A percentile compares a stretch with the other conserved stretches of the same genome.
These are phyloP conservation scores for Bacterosira constricta DNA, from an alignment of 108 stramenopile species.

Conservation along the genomic window DNA sequence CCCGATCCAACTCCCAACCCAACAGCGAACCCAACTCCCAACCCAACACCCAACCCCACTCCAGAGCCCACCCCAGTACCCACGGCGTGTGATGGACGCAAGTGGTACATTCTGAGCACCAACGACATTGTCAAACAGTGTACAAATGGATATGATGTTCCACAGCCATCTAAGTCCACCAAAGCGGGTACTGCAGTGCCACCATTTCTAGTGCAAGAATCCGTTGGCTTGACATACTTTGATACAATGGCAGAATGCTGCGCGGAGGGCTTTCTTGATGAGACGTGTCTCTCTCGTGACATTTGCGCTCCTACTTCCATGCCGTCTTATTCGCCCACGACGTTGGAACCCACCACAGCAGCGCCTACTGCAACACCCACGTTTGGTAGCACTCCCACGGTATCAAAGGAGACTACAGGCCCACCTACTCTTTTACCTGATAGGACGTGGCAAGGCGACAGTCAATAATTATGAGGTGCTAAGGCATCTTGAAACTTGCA, in stretches of 20 bases:
- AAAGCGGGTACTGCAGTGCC: no score
- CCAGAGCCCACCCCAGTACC: background rate
- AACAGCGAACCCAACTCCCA: background rate
- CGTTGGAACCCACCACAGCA: background rate
- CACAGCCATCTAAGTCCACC: no score
- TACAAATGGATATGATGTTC: slow-evolving; percentile 7
- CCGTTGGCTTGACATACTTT: background rate
- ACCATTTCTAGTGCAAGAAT: no score
- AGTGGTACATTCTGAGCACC: slow-evolving; percentile 4
- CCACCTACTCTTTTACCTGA: background rate
- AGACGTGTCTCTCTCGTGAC: background rate
- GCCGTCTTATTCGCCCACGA: no score
- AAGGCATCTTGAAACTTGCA: no score
- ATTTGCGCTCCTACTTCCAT: no score
- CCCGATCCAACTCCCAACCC: background rate
- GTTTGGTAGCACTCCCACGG: background rate
- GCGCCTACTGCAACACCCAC: background rate
- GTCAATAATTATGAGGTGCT: no score
- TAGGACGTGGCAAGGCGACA: no score
- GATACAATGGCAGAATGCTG: background rate
- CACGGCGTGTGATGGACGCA: slow-evolving; percentile 2
- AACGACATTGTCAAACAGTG: background rate
- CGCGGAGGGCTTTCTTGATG: background rate
- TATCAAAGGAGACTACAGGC: background rate
- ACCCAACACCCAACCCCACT: background rate